Base-by-base conservation (phyloP, 169 alveolate genomes). In the Plasmodium gaboni region DNA sequence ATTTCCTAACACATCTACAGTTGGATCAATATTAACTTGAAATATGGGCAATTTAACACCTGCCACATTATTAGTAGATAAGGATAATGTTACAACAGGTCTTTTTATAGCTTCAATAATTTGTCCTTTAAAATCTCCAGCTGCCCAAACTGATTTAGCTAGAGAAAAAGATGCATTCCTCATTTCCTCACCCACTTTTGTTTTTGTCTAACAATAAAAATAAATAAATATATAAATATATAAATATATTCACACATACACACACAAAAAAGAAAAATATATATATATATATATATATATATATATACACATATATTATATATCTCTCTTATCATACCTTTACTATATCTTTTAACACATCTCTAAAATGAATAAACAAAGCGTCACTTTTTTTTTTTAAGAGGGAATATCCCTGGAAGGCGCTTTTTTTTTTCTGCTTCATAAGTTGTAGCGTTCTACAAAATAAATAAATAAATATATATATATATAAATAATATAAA, bases 141-240 rank as follows among this genome's bases (percentile, higher is more conserved):
- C 99, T 38, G 99, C 97, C 96, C 97, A 98, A 63, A 97, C 98
- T 38, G 99, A 99, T 65, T 98, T 98, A 9, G 99, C 98, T 50
- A 98, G 93, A 53, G 98, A 93, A 50, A 95, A 94, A 76, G 98
- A 94, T 15, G 99, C 97, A 64, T 95, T 97, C 63, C 96, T 96
- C 92, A 97, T 94, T 46, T 96, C 97, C 70, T 96, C 96, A 22
- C 98, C 98, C 83, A 97, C 95, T 83, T 93, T 92, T 87, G 80
- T 94, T 86, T 94, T 94, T 12, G 95, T 95, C 96, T 94, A 83
- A 32, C 42, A 6, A 26, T 42, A n/a, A 13, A 70, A 50, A 28
- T n/a, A 26, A 10, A 10, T 17, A 13, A 0, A 86, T 42, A 73
- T 22, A 48, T 68, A 22, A 1, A 68, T 53, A 26, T 53, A 50